A percentile compares a stretch with the other conserved stretches of the same genome.
Conservation (phyloP, 768 basidiomycete genomes). For the Tylopilus vinaceipallidus region DNA sequence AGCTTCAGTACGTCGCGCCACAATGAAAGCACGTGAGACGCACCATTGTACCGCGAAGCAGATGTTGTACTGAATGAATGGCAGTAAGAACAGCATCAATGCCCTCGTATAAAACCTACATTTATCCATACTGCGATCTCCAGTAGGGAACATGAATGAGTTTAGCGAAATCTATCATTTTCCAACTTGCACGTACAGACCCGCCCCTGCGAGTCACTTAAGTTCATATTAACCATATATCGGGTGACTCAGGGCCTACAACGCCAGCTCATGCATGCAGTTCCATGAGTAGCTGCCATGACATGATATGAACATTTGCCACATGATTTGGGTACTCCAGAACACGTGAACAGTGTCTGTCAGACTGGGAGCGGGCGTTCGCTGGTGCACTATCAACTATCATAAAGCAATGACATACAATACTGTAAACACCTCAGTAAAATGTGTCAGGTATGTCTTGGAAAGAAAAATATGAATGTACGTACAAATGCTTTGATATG, state of each 20-base stretch:
- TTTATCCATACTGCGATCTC: background rate
- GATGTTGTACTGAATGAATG: no score
- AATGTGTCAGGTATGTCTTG: background rate
- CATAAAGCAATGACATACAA: background rate
- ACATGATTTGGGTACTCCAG: background rate
- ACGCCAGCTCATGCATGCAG: background rate
- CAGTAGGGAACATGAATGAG: background rate
- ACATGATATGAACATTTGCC: constrained; percentile 1
- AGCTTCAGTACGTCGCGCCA: background rate
- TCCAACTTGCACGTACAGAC: background rate
- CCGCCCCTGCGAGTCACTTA: constrained; percentile 4
- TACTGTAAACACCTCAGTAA: background rate
- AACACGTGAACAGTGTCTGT: constrained; percentile 7
- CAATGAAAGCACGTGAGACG: no score
- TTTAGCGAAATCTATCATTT: background rate
- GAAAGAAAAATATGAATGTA: background rate
- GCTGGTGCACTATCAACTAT: background rate
- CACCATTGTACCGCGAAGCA: no score
- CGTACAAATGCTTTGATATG: constrained; percentile 5
- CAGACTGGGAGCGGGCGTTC: background rate
- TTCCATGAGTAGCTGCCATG: background rate
- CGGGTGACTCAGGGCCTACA: background rate
- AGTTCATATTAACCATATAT: background rate
- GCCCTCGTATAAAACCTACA: background rate
- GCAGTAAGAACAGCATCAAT: background rate